Percentiles rank a stretch among this genome's conserved stretches.
Conservation (phyloP, 179 eudicot species). For the Silene coronaria region DNA sequence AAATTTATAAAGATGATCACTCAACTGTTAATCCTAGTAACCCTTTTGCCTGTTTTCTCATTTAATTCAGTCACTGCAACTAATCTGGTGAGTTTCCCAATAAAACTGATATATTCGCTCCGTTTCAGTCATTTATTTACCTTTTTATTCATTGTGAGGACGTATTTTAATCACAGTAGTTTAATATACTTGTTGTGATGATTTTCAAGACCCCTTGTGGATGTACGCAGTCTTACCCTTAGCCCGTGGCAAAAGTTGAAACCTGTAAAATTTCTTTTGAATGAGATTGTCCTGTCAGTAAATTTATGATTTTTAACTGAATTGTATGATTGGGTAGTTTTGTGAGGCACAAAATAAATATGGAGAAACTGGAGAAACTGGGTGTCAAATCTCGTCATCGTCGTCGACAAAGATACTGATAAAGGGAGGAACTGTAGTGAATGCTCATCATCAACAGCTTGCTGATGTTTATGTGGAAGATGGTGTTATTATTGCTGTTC, state of each 20-base stretch:
- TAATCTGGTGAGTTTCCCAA: conserved; percentile 16
- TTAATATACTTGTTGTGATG: too few relatives aligned
- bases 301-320: background rate
- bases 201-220: too few relatives aligned
- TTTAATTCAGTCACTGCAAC: conserved; percentile 16
- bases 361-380: conserved; percentile 50
- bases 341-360: conserved; percentile 62
- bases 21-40: conserved; percentile 15
- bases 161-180: too few relatives aligned
- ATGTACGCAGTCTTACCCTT: conserved; percentile 1
- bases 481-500: conserved; percentile 69
- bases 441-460: conserved; percentile 69
- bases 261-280: background rate
- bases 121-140: too few relatives aligned
- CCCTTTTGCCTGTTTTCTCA: conserved; percentile 13
- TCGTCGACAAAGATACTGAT: conserved; percentile 67
- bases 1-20: conserved; percentile 16
- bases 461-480: conserved; percentile 90
- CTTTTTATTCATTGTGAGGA: background rate
- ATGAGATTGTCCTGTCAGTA: too few relatives aligned
- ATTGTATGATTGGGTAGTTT: conserved; percentile 35
- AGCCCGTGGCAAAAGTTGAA: background rate
- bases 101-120: background rate
- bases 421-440: conserved; percentile 84
- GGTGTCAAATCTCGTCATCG: conserved; percentile 40